Evolutionary conservation across 106 monocot genomes (phyloP), one percentile per base, ranked within the genome.

Genomic region (Dioscorea zingiberensis): DNA sequence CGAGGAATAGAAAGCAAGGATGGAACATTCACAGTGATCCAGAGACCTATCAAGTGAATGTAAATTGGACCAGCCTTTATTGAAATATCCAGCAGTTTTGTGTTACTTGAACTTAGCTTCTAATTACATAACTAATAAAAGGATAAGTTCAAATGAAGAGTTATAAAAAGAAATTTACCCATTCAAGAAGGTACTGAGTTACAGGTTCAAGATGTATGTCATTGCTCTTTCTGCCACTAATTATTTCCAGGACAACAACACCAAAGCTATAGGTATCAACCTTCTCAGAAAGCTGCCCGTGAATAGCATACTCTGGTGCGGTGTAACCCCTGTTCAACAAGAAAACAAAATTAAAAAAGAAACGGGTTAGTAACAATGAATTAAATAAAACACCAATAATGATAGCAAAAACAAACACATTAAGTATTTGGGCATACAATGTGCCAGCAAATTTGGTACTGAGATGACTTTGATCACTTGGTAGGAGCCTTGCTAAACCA

Each of bases 371-470:
- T 10, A 38, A 38, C 38, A 38, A 38, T 38, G 9, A 38, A 38
- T 38, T 38, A 10, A n/a, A 38, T 38, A 38, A 38, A 2, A 3
- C 10, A 10, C 9, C 17, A 25, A 16, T 14, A 28, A 25, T 18
- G 3, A 38, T 10, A 38, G 9, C 1, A 38, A 38, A 38, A 38
- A 38, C 38, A 38, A 2, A 29, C 54, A 55, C 9, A 63, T 15
- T 32, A 11, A 58, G 21, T 9, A 21, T 21, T 46, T 22, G 18
- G 48, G 59, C 85, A 51, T 82, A 85, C 89, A 89, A 58, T 24
- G 89, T 89, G 61, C 89, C 89, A 18, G 89, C 89, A 79, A 89
- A 85, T 68, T 66, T 68, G 47, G 89, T 85, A 29, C 76, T 89
- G 30, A 85, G 74, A 69, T 89, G 89, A 74, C 82, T 89, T 29